phyloP scores from a whole-genome alignment of 345 rosid genomes.

The Eucalyptus marginata region DNA sequence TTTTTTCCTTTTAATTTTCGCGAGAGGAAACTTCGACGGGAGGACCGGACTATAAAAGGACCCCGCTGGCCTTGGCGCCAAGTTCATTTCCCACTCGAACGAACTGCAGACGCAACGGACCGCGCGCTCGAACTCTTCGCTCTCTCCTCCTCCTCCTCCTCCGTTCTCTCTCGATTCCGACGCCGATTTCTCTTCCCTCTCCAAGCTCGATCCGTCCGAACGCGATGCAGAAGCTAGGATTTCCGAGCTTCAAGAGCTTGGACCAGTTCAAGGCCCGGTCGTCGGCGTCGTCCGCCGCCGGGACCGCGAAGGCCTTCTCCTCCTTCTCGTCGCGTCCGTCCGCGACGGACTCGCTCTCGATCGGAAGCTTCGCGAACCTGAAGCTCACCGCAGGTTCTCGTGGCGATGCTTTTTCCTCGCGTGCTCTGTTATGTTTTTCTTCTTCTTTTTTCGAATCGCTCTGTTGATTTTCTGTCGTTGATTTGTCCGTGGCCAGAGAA shows the following conservation, averaged over 20 bases:
- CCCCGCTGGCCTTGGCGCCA: background rate
- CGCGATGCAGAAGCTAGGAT: constrained; percentile 66
- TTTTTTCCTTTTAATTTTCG: background rate
- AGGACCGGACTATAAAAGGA: background rate
- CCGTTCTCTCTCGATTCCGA: background rate
- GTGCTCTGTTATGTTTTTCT: background rate
- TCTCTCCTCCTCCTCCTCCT: background rate
- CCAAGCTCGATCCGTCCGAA: background rate
- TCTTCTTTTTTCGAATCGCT: background rate
- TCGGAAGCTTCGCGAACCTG: constrained; percentile 64
- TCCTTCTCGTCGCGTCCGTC: constrained; percentile 38
- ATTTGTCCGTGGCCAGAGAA: constrained; percentile 44
- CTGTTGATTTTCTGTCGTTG: background rate
- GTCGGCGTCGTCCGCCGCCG: constrained; percentile 19
- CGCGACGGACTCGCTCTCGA: constrained; percentile 32
- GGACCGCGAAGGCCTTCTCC: constrained; percentile 42
- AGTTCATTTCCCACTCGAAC: background rate
- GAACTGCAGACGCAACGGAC: background rate
- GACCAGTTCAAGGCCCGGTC: constrained; percentile 44
- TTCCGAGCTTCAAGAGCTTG: constrained; percentile 59
- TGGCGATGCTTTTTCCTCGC: background rate
- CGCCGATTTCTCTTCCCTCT: background rate
- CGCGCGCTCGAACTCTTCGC: background rate
- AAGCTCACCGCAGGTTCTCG: constrained; percentile 77
- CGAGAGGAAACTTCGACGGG: background rate